A percentile compares a stretch with the other conserved stretches of the same genome.
Evolutionary conservation across 495 filamentous ascomycete species (phyloP).

Genomic region (Aspergillus egyptiacus): DNA sequence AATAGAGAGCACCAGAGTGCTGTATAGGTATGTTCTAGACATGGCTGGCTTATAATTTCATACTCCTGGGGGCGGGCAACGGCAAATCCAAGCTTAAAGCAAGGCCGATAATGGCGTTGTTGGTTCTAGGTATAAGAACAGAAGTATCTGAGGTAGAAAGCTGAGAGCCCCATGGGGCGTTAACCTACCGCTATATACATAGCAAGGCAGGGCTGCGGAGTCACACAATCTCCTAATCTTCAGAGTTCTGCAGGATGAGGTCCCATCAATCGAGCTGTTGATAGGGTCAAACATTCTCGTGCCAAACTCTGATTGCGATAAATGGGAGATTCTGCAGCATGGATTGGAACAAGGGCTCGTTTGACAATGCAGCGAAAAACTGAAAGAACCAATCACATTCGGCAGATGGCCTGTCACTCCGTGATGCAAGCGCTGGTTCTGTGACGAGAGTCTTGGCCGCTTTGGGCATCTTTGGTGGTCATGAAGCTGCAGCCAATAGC

Average conservation of each 20-base stretch:
- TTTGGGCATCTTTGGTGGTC: neutral
- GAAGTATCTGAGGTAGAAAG: no score
- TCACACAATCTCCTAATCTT: constrained; percentile 6
- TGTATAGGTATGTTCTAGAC: neutral
- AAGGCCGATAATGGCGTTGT: no score
- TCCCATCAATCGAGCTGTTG: neutral
- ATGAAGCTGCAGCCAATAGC: constrained; percentile 3
- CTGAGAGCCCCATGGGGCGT: neutral
- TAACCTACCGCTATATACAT: no score
- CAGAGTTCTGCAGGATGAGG: constrained; percentile 7
- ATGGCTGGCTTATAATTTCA: neutral
- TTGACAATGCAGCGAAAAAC: constrained; percentile 7
- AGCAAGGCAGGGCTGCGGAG: neutral
- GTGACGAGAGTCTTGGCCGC: constrained; percentile 17
- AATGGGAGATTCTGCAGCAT: neutral
- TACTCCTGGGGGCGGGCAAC: neutral
- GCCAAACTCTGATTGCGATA: constrained; percentile 2
- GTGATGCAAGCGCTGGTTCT: constrained; percentile 18
- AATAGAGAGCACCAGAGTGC: neutral
- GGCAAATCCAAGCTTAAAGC: no score
- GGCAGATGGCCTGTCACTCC: constrained; percentile 5
- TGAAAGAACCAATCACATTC: constrained; percentile 13
- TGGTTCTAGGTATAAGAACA: no score
- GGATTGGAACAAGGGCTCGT: constrained; percentile 5
- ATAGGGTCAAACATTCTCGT: constrained; percentile 5